These are phyloP conservation scores for Ophiocordyceps sinensis DNA, from an alignment of 2,329 filamentous ascomycete genomes.

Conservation along the genomic window DNA sequence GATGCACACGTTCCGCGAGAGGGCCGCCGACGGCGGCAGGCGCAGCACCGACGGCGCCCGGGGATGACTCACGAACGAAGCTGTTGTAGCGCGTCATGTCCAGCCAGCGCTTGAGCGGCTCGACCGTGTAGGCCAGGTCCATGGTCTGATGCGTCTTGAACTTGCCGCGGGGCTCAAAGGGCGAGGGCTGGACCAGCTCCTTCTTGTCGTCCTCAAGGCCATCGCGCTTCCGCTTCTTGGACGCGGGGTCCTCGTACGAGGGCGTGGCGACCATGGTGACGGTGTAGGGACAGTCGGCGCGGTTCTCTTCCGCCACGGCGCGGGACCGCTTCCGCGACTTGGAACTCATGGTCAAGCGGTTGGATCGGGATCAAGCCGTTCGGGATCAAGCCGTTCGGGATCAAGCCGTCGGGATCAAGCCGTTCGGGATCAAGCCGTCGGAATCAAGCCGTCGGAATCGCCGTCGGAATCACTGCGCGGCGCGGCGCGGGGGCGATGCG, in stretches of 20 bases:
- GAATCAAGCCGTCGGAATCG: too few relatives aligned
- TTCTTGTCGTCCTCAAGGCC: constrained; percentile 29
- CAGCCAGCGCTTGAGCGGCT: constrained; percentile 37
- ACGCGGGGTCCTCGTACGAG: constrained; percentile 21
- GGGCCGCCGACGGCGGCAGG: neutral
- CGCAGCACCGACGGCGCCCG: neutral
- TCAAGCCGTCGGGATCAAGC: too few relatives aligned
- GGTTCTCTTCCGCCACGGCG: constrained; percentile 31
- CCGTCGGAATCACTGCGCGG: neutral
- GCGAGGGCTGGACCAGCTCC: constrained; percentile 35
- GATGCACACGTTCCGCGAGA: too few relatives aligned
- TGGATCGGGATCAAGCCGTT: neutral
- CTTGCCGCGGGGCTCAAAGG: constrained; percentile 37
- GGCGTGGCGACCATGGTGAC: constrained; percentile 19
- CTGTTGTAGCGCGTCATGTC: constrained; percentile 48
- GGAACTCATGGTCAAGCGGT: constrained; percentile 9
- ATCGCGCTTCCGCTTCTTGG: constrained; percentile 33
- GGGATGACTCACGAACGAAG: constrained; percentile 38
- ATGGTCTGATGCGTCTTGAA: constrained; percentile 39
- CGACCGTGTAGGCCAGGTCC: constrained; percentile 39
- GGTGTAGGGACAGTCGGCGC: constrained; percentile 41
- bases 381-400: too few relatives aligned
- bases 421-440: too few relatives aligned
- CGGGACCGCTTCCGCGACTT: constrained; percentile 36
- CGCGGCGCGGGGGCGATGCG: too few relatives aligned